These are phyloP conservation scores for Pichia membranifaciens DNA, from an alignment of 805 yeast species.

Conservation along the genomic window DNA sequence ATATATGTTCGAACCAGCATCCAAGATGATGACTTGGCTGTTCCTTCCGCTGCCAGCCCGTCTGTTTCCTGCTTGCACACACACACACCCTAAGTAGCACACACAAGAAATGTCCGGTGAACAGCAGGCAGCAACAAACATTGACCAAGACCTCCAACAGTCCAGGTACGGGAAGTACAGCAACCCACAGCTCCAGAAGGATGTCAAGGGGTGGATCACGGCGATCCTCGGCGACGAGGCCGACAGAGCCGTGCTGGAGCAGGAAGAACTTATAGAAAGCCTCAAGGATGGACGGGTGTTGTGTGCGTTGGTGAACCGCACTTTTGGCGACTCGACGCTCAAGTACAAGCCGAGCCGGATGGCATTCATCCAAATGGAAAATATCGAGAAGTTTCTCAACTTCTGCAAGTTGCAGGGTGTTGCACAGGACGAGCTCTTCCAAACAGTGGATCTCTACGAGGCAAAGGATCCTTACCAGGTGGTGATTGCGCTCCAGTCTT, in stretches of 20 bases:
- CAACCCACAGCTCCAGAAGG: constrained; percentile 25
- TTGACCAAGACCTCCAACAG: constrained; percentile 54
- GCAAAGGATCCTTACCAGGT: constrained; percentile 72
- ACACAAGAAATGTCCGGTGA: not conserved
- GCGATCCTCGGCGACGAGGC: constrained; percentile 26
- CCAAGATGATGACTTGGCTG: too few relatives aligned
- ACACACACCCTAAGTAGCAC: too few relatives aligned
- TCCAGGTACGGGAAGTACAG: constrained; percentile 51
- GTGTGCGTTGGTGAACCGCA: constrained; percentile 41
- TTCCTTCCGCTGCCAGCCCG: too few relatives aligned
- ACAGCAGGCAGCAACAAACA: constrained; percentile 35
- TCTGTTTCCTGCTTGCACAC: too few relatives aligned
- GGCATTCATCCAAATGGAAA: constrained; percentile 85
- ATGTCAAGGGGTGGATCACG: constrained; percentile 50
- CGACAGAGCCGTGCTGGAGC: constrained; percentile 18
- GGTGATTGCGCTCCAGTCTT: constrained; percentile 63
- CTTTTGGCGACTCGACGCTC: constrained; percentile 33
- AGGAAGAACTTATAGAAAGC: constrained; percentile 44
- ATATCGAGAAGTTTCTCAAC: constrained; percentile 63
- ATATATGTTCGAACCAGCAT: too few relatives aligned
- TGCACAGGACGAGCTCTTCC: constrained; percentile 76
- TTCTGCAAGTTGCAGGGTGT: constrained; percentile 62
- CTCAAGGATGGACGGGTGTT: constrained; percentile 58
- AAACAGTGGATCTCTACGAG: constrained; percentile 72
- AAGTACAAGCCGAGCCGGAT: constrained; percentile 56